Evolutionary conservation across 345 rosid genomes (phyloP).

Genomic region (Litchi chinensis): DNA sequence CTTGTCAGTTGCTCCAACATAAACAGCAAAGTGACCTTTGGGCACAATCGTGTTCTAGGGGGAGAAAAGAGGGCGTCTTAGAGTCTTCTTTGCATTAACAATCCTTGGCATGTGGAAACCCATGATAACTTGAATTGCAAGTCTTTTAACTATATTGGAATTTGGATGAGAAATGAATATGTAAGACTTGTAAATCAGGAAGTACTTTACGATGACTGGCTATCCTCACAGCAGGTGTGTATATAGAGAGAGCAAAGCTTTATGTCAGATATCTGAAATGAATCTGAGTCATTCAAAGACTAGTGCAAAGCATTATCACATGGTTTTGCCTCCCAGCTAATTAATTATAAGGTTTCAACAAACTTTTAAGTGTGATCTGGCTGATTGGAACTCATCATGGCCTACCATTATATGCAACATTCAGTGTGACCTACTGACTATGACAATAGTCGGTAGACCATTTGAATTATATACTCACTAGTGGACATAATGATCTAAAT

Average conservation of each 20-base stretch:
- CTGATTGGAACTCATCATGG: neutral
- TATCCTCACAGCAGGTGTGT: neutral
- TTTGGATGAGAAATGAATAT: neutral
- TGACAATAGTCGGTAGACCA: neutral
- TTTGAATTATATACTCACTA: neutral
- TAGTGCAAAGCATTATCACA: neutral
- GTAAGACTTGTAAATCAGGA: neutral
- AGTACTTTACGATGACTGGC: neutral
- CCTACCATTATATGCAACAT: neutral
- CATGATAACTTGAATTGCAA: neutral
- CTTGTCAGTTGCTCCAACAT: conserved; percentile 41
- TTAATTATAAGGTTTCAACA: neutral
- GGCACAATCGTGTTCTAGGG: conserved; percentile 24
- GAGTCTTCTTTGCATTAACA: neutral
- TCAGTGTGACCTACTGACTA: neutral
- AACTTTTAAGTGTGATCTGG: neutral
- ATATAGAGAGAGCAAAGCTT: neutral
- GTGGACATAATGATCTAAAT: neutral
- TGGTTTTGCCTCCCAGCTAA: conserved; percentile 13
- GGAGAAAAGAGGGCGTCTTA: neutral
- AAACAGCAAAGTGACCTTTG: conserved; percentile 46
- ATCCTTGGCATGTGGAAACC: neutral
- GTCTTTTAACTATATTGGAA: neutral
- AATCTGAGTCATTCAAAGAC: neutral
- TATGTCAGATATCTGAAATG: neutral